phyloP scores from a whole-genome alignment of 768 basidiomycete genomes.

The Serendipita vermifera region DNA sequence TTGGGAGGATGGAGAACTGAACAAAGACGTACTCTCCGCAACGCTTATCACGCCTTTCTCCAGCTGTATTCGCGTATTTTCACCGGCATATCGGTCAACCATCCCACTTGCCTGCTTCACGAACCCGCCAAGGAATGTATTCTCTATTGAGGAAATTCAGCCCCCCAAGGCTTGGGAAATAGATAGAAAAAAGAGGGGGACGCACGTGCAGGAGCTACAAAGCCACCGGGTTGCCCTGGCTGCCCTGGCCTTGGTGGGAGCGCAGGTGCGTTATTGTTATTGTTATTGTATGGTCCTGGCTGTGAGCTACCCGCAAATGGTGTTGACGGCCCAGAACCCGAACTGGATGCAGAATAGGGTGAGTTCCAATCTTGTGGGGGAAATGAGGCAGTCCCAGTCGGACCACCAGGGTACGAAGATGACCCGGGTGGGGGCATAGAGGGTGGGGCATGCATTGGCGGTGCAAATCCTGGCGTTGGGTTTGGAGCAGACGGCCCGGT shows the following conservation, averaged over 20 bases:
- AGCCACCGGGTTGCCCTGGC: conserved; percentile 1
- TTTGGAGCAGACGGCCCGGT: not conserved
- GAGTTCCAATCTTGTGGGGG: not conserved
- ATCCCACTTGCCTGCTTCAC: conserved; percentile 34
- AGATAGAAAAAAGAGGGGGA: conserved; percentile 21
- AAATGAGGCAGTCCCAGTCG: not conserved
- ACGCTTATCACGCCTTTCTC: conserved; percentile 35
- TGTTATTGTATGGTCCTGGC: too few relatives aligned
- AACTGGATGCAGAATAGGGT: not conserved
- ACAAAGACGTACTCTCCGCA: conserved; percentile 38
- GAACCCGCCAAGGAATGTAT: conserved; percentile 20
- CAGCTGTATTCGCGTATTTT: conserved; percentile 35
- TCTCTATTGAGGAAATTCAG: conserved; percentile 12
- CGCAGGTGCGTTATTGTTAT: not conserved
- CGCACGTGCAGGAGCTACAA: not conserved
- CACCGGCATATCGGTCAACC: conserved; percentile 46
- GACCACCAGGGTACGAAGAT: not conserved
- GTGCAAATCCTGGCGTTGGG: not conserved
- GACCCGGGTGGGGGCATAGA: not conserved
- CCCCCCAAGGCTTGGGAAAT: conserved; percentile 18
- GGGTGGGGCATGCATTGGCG: not conserved
- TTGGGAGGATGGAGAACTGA: conserved; percentile 2
- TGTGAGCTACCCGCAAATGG: not conserved
- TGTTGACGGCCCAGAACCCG: not conserved
- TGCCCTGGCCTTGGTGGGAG: not conserved